Base-by-base conservation (phyloP, 129 eudicot genomes). In the Dittrichia graveolens region DNA sequence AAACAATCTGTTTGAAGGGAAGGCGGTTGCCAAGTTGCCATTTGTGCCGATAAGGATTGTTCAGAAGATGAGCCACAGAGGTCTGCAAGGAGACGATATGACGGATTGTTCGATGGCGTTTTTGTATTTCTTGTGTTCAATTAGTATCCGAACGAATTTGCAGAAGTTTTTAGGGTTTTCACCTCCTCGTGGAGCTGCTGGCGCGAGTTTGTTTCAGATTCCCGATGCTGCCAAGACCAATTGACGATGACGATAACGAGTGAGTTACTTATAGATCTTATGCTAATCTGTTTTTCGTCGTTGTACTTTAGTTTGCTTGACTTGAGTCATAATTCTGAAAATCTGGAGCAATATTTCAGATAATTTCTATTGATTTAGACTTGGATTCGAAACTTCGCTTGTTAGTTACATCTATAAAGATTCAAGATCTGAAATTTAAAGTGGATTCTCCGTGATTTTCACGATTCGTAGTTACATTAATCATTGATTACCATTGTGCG, bases 41-140 rank as follows among this genome's bases (percentile, higher is more conserved):
- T 94, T 94, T 58, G 94, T 94, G 37, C 99, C 99, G 54, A 67
- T 83, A 0, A 58, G 78, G 64, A 35, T 94, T 56, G 88, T 94
- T 71, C 97, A 90, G 91, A 94, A 94, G 81, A 94, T 94, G 97
- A 87, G 96, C 35, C 99, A 94, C 56, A 65, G 99, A 53, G 95
- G 95, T 0, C 73, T 94, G 80, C 75, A 71, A 1, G 97, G 99
- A 45, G 96, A 90, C 14, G 99, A 94, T 74, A 64, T 69, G 78
- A 94, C 99, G 70, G 99, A 94, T 90, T 94, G 98, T 79, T 90
- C 97, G 19, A 94, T 94, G 98, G 98, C 96, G 69, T 90, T 94
- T 88, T 72, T 94, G 89, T 90, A 94, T 59, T 78, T 93, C 38
- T 62, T 94, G 78, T 94, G 98, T 53, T 90, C 96, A 78, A 80